Base-by-base conservation (phyloP, 768 basidiomycete genomes). In the Leccinum imitatum region DNA sequence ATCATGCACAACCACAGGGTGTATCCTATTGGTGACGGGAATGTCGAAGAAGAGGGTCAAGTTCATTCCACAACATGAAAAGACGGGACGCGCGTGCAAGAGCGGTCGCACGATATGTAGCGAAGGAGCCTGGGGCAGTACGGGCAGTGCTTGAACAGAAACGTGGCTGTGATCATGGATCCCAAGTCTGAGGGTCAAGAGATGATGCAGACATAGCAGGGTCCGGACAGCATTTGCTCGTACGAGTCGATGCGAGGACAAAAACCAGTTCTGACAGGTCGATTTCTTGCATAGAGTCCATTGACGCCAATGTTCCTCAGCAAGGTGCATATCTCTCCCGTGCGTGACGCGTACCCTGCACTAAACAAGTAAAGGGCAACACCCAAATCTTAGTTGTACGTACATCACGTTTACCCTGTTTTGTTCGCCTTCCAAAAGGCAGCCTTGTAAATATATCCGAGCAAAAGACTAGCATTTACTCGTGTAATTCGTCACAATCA, bases 401-500 rank as follows among this genome's bases (percentile, higher is more conserved):
- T n/a, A 44, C 41, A 44, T 44, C 41, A 44, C n/a, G 41, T 44
- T 44, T 10, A 4, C n/a, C 41, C 10, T 10, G 4, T 44, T 44
- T 84, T 85, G 31, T 74, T 84, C 11, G 90, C 92, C 1, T 84
- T 90, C 90, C 90, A 96, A 75, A 95, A 95, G 6, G 85, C 85
- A 1, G 92, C 80, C 50, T 90, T 84, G 71, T 98, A 98, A 15
- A 88, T 80, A 67, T 96, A 94, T 41, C 84, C 82, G 14, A 98
- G 79, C 89, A 97, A 90, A n/a, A 9, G 86, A 87, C 63, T 85
- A 80, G 3, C 82, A 77, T 65, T 95, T 92, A 65, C 85, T 90
- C 17, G 93, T 93, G 70, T 97, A 98, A 5, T 90, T 93, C 17
- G 93, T 90, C 62, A 87, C 82, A 54, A 96, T 84, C 23, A 81